Evolutionary conservation across 169 alveolate genomes (phyloP).

Genomic region (Besnoitia besnoiti): DNA sequence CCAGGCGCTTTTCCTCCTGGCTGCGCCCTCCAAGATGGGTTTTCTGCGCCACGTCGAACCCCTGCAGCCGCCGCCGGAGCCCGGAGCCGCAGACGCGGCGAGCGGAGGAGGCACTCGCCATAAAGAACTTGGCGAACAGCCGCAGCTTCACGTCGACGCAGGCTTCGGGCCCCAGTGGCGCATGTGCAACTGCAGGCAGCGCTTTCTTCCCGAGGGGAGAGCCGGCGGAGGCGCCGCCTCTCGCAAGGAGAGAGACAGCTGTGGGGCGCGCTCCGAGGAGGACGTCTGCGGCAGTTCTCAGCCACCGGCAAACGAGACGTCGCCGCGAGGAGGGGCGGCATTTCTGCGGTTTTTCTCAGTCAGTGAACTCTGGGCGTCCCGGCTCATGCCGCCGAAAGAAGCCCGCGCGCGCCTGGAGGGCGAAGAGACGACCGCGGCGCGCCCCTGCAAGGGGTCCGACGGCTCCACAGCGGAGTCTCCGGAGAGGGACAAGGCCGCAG

Average conservation of each 20-base stretch:
- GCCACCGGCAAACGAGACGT: not conserved
- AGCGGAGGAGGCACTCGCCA: too few relatives aligned
- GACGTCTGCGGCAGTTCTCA: not conserved
- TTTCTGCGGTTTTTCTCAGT: slow-evolving; percentile 27
- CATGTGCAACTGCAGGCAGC: slow-evolving; percentile 28
- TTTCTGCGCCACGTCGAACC: slow-evolving; percentile 43
- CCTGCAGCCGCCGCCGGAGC: not conserved
- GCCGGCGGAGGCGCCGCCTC: not conserved
- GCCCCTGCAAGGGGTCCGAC: not conserved
- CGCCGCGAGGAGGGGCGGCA: not conserved
- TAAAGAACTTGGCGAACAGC: slow-evolving; percentile 4
- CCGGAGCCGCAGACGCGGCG: not conserved
- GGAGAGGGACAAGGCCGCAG: not conserved
- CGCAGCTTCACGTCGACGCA: slow-evolving; percentile 22
- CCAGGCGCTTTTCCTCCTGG: slow-evolving; percentile 52
- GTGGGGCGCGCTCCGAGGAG: not conserved
- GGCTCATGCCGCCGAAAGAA: slow-evolving; percentile 17
- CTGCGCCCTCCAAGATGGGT: slow-evolving; percentile 33
- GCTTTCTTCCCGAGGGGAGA: not conserved
- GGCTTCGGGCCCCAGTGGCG: slow-evolving; percentile 36
- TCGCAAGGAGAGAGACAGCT: not conserved
- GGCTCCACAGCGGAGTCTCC: not conserved
- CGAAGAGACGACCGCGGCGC: not conserved
- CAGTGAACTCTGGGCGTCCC: slow-evolving; percentile 27
- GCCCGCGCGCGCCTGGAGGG: slow-evolving; percentile 3